These are phyloP conservation scores for Penicillium aurantiogriseum DNA, from an alignment of 2,329 filamentous ascomycete genomes.

Conservation along the genomic window DNA sequence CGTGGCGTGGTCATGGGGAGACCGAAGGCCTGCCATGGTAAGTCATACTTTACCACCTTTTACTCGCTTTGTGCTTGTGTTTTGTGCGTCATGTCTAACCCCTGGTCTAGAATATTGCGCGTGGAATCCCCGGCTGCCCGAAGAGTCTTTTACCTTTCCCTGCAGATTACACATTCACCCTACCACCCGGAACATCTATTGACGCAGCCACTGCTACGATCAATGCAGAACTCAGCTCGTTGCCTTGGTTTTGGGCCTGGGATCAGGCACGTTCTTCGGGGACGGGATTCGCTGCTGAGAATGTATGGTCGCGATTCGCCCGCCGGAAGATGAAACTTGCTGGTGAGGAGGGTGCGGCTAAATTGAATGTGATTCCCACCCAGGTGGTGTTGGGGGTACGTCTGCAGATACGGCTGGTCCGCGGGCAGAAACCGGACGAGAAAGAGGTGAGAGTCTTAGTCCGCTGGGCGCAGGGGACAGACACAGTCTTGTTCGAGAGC, in stretches of 20 bases:
- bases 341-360: conserved; percentile 20
- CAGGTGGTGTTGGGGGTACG: conserved; percentile 59
- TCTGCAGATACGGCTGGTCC: conserved; percentile 48
- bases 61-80: background rate
- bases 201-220: conserved; percentile 40
- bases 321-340: conserved; percentile 54
- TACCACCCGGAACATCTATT: conserved; percentile 25
- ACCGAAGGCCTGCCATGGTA: conserved; percentile 61
- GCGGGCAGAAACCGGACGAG: conserved; percentile 26
- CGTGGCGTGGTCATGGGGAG: conserved; percentile 79
- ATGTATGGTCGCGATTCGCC: conserved; percentile 77
- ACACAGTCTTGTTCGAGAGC: conserved; percentile 76
- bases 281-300: conserved; percentile 60
- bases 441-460: conserved; percentile 52
- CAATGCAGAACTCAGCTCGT: conserved; percentile 50
- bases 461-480: conserved; percentile 73
- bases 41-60: conserved; percentile 1
- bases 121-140: conserved; percentile 46
- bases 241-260: conserved; percentile 69
- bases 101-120: conserved; percentile 29
- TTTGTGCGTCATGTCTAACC: background rate
- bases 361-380: conserved; percentile 32
- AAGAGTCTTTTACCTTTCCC: conserved; percentile 55
- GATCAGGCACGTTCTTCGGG: conserved; percentile 54
- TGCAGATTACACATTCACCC: conserved; percentile 49